These are phyloP conservation scores for Rhytidiadelphus loreus DNA, from an alignment of 225 moss, liverwort and hornwort genomes.

Conservation along the genomic window DNA sequence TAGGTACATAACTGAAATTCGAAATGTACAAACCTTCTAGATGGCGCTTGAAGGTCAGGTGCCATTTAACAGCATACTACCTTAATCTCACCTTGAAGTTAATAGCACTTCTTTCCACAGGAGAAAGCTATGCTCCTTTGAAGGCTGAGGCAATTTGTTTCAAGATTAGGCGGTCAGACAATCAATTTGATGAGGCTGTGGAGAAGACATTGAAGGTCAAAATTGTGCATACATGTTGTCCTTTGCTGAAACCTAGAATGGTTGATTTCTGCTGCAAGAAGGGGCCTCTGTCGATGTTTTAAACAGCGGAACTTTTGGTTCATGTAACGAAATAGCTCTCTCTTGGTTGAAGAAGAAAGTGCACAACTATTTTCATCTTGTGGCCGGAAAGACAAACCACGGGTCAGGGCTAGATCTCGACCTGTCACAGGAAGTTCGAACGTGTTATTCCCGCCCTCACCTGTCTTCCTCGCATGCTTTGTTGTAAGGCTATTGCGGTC, in stretches of 20 bases:
- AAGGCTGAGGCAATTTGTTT: too few species aligned
- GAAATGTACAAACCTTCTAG: fast-evolving
- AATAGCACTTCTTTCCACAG: too few species aligned
- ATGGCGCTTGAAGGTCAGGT: too few species aligned
- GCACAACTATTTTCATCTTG: neutral
- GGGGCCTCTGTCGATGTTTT: neutral
- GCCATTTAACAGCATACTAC: neutral
- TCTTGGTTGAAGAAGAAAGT: neutral
- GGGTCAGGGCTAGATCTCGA: neutral
- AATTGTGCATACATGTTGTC: neutral
- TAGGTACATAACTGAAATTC: too few species aligned
- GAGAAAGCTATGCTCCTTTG: too few species aligned
- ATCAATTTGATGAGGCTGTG: neutral
- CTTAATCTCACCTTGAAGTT: neutral
- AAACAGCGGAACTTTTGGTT: neutral
- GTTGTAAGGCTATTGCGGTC: neutral
- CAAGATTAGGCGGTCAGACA: too few species aligned
- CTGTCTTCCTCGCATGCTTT: neutral
- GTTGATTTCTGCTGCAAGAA: neutral
- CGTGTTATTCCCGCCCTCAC: neutral
- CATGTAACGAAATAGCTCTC: too few species aligned
- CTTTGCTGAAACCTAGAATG: neutral
- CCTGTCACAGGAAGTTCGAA: neutral
- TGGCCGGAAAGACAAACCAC: neutral
- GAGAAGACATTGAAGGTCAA: neutral